These are phyloP conservation scores for Trichoderma atrobrunneum DNA, from an alignment of 2,329 filamentous ascomycete species.

Conservation along the genomic window DNA sequence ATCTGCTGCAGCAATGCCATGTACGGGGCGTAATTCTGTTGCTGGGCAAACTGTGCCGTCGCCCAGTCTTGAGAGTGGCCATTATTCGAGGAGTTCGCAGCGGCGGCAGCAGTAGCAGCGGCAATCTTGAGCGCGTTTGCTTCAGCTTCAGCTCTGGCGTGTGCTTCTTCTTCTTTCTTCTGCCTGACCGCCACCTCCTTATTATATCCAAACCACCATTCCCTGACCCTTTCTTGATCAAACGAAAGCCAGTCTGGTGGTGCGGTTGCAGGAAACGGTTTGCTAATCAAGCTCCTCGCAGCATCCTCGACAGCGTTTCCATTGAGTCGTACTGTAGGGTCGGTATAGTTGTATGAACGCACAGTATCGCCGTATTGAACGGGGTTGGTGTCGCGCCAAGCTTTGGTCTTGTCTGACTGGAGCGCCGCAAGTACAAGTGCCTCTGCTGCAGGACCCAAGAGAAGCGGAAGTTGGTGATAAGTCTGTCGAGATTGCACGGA, in stretches of 20 bases:
- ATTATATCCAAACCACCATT: constrained; percentile 53
- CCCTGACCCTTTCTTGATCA: constrained; percentile 45
- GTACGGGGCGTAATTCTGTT: constrained; percentile 38
- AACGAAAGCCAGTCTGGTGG: constrained; percentile 53
- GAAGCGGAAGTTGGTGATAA: constrained; percentile 30
- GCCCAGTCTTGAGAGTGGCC: constrained; percentile 29
- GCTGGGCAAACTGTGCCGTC: constrained; percentile 30
- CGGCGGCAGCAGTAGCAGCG: constrained; percentile 21
- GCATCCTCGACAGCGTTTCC: constrained; percentile 43
- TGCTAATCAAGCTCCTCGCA: constrained; percentile 41
- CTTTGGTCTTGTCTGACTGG: constrained; percentile 41
- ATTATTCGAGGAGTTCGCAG: constrained; percentile 7
- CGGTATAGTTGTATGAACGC: constrained; percentile 39
- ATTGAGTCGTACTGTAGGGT: constrained; percentile 43
- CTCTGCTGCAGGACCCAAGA: constrained; percentile 36
- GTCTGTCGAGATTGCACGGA: constrained; percentile 13
- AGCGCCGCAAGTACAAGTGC: constrained; percentile 45
- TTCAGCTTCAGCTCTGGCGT: constrained; percentile 34
- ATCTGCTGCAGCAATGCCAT: constrained; percentile 43
- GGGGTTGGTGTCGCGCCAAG: constrained; percentile 44
- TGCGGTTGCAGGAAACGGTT: constrained; percentile 48
- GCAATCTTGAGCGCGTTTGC: constrained; percentile 31
- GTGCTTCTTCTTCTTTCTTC: constrained; percentile 39
- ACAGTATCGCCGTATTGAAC: constrained; percentile 32
- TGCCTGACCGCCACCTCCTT: constrained; percentile 39